These are phyloP conservation scores for Sphenostylis stenocarpa DNA, from an alignment of 306 rosid genomes.

Conservation along the genomic window DNA sequence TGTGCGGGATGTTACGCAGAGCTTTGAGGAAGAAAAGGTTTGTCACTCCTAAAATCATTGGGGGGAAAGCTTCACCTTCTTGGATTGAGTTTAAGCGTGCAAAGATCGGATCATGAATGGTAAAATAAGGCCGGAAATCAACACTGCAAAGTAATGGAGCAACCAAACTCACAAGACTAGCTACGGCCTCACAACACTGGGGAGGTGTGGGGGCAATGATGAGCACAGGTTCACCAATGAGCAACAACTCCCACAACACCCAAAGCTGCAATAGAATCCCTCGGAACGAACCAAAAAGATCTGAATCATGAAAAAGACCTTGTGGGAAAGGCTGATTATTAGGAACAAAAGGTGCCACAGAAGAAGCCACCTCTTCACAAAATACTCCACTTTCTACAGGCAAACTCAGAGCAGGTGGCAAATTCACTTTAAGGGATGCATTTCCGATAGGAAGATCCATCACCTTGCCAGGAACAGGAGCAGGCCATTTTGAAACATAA, in stretches of 20 bases:
- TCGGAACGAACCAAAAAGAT: slow-evolving; percentile 78
- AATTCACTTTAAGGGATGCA: slow-evolving; percentile 76
- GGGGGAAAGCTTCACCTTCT: slow-evolving; percentile 75
- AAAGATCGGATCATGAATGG: slow-evolving; percentile 85
- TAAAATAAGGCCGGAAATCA: slow-evolving; percentile 93
- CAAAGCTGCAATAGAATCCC: slow-evolving; percentile 89
- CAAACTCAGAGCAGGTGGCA: slow-evolving; percentile 86
- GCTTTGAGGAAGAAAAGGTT: slow-evolving; percentile 94
- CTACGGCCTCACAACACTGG: slow-evolving; percentile 95
- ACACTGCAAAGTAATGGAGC: slow-evolving; percentile 88
- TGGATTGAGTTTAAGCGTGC: slow-evolving; percentile 67
- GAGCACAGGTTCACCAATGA: slow-evolving; percentile 90
- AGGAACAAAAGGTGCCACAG: slow-evolving; percentile 71
- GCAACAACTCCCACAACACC: slow-evolving; percentile 89
- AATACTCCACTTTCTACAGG: slow-evolving; percentile 51
- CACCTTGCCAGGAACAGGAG: slow-evolving; percentile 70
- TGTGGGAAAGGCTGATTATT: slow-evolving; percentile 73
- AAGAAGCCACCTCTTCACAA: slow-evolving; percentile 67
- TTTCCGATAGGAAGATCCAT: slow-evolving; percentile 98
- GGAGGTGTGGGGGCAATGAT: slow-evolving; percentile 93
- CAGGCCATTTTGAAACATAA: slow-evolving; percentile 86
- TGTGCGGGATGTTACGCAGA: slow-evolving; percentile 66
- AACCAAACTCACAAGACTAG: slow-evolving; percentile 90
- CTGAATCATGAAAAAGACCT: slow-evolving; percentile 91
- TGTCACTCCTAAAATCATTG: slow-evolving; percentile 87